phyloP scores from a whole-genome alignment of 768 basidiomycete genomes.

The Tubosaeta sp. region DNA sequence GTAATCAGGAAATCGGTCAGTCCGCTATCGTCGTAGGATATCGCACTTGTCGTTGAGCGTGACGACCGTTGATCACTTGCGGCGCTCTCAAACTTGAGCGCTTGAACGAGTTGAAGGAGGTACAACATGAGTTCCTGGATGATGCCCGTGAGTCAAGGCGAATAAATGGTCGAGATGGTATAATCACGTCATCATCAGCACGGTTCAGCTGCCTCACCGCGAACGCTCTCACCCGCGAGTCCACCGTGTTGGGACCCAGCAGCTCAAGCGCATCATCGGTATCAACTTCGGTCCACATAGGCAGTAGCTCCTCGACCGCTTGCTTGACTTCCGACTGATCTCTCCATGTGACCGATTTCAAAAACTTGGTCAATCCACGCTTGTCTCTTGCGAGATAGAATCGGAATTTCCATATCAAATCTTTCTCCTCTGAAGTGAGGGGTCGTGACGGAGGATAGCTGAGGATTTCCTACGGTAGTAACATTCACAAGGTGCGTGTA shows the following conservation, averaged over 20 bases:
- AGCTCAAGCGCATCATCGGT: conserved; percentile 95
- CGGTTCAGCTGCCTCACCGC: conserved; percentile 87
- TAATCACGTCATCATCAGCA: conserved; percentile 88
- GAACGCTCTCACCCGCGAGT: conserved; percentile 89
- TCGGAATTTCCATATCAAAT: conserved; percentile 98
- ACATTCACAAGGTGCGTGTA: neutral
- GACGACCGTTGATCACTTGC: conserved; percentile 73
- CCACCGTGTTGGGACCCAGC: conserved; percentile 83
- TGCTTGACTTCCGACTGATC: conserved; percentile 96
- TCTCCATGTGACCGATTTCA: conserved; percentile 96
- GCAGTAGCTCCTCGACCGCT: conserved; percentile 92
- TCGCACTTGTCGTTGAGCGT: conserved; percentile 66
- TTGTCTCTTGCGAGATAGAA: conserved; percentile 93
- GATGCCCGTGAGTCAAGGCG: neutral
- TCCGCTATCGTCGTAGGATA: conserved; percentile 88
- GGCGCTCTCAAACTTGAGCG: conserved; percentile 90
- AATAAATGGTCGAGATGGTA: neutral
- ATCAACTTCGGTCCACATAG: conserved; percentile 96
- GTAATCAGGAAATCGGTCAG: conserved; percentile 89
- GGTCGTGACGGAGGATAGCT: conserved; percentile 86
- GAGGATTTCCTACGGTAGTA: conserved; percentile 67
- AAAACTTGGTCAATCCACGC: conserved; percentile 93
- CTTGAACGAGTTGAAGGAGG: conserved; percentile 93
- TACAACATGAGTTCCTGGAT: conserved; percentile 86
- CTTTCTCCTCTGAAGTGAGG: conserved; percentile 89